phyloP scores from a whole-genome alignment of 139 green algal species.

The Micromonas pusilla region DNA sequence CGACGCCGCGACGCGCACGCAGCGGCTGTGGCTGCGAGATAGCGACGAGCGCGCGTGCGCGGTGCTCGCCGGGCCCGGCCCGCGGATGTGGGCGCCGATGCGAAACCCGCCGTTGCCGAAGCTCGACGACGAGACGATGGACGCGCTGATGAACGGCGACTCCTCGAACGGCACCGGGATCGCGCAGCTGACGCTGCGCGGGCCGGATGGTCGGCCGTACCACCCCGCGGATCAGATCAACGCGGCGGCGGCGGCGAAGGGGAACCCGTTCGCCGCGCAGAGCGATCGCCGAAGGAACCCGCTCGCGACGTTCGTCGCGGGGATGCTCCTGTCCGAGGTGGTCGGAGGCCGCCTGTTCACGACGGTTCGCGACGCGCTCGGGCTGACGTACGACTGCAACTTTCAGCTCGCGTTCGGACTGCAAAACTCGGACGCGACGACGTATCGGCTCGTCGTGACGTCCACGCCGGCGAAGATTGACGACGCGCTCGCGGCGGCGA shows the following conservation, averaged over 20 bases:
- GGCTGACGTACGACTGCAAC: slow-evolving; percentile 96
- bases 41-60: slow-evolving; percentile 88
- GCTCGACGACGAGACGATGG: background rate
- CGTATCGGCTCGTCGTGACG: slow-evolving; percentile 85
- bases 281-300: slow-evolving; percentile 55
- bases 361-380: slow-evolving; percentile 86
- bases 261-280: slow-evolving; percentile 12
- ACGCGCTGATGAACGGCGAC: no score
- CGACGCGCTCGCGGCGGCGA: slow-evolving; percentile 73
- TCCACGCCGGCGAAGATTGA: slow-evolving; percentile 89
- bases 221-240: slow-evolving; percentile 30
- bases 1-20: background rate
- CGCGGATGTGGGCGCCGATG: slow-evolving; percentile 57
- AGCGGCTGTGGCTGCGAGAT: slow-evolving; percentile 50
- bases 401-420: slow-evolving; percentile 49
- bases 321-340: slow-evolving; percentile 81
- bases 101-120: background rate
- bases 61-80: slow-evolving; percentile 62
- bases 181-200: background rate
- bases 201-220: background rate
- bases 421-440: slow-evolving; percentile 18
- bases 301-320: slow-evolving; percentile 66
- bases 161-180: no score
- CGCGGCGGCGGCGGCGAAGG: slow-evolving; percentile 21
- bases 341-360: slow-evolving; percentile 95